phyloP scores from a whole-genome alignment of 352 stramenopile species.

The Globisporangium ultimum region DNA sequence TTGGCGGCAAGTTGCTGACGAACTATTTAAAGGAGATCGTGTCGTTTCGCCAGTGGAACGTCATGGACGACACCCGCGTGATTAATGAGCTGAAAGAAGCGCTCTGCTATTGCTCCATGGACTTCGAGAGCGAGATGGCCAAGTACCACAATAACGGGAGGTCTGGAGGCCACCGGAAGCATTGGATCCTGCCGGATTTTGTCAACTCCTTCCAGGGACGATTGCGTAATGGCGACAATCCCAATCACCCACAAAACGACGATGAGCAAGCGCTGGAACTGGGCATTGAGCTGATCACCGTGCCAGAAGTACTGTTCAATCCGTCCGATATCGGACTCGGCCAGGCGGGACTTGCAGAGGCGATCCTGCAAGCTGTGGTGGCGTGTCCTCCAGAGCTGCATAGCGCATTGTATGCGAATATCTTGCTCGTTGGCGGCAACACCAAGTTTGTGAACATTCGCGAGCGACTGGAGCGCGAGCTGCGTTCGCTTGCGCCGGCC shows the following conservation, averaged over 20 bases:
- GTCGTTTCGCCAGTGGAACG: slow-evolving; percentile 95
- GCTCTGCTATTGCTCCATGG: slow-evolving; percentile 86
- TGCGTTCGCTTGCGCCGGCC: slow-evolving; percentile 49
- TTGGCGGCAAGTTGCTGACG: slow-evolving; percentile 95
- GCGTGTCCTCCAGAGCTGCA: slow-evolving; percentile 72
- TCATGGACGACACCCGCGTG: slow-evolving; percentile 88
- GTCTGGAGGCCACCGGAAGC: slow-evolving; percentile 27
- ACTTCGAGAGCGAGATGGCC: slow-evolving; percentile 81
- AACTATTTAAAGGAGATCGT: slow-evolving; percentile 97
- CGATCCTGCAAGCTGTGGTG: slow-evolving; percentile 82
- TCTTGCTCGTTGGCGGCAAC: slow-evolving; percentile 87
- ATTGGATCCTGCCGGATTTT: slow-evolving; percentile 85
- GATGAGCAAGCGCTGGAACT: slow-evolving; percentile 78
- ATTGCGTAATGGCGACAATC: slow-evolving; percentile 16
- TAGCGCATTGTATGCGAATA: slow-evolving; percentile 78
- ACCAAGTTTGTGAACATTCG: slow-evolving; percentile 85
- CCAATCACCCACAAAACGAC: slow-evolving; percentile 5
- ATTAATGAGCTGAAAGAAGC: slow-evolving; percentile 88
- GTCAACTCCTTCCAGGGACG: slow-evolving; percentile 62
- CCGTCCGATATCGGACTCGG: slow-evolving; percentile 89
- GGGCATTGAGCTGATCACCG: slow-evolving; percentile 82
- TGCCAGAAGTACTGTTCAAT: slow-evolving; percentile 91
- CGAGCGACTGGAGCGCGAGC: slow-evolving; percentile 59
- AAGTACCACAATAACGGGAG: slow-evolving; percentile 26
- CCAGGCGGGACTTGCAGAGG: slow-evolving; percentile 82